phyloP scores from a whole-genome alignment of 352 stramenopile genomes.

The Globisporangium cystogenes region DNA sequence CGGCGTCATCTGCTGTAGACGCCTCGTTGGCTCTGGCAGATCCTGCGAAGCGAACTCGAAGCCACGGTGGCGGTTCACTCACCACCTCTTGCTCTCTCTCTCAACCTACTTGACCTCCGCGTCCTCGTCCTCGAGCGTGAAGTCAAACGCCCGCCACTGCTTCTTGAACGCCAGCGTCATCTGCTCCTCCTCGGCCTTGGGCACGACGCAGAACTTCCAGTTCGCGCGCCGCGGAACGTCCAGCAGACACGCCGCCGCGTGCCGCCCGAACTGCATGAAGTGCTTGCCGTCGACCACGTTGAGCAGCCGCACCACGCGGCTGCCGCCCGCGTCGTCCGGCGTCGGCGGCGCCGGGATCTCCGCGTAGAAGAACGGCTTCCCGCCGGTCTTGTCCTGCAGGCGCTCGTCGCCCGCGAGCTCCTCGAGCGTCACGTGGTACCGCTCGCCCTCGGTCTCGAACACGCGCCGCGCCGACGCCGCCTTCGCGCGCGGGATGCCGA shows the following conservation, averaged over 20 bases:
- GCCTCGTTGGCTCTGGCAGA: too few species aligned
- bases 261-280: constrained; percentile 81
- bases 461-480: constrained; percentile 29
- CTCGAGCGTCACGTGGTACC: constrained; percentile 69
- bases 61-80: too few species aligned
- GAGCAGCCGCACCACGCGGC: constrained; percentile 29
- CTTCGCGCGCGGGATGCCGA: constrained; percentile 51
- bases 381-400: constrained; percentile 29
- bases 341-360: constrained; percentile 29
- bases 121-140: constrained; percentile 43
- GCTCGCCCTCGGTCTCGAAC: constrained; percentile 62
- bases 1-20: too few species aligned
- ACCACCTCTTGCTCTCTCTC: neutral
- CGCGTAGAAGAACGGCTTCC: constrained; percentile 58
- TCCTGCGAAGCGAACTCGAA: too few species aligned
- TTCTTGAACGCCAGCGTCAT: constrained; percentile 62
- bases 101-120: constrained; percentile 9
- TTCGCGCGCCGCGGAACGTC: constrained; percentile 62
- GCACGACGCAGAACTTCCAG: constrained; percentile 81
- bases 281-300: constrained; percentile 71
- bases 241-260: constrained; percentile 52
- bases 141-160: constrained; percentile 69
- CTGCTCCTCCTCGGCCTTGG: constrained; percentile 61
- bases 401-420: constrained; percentile 33
- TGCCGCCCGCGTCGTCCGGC: constrained; percentile 24